These are phyloP conservation scores for Auricularia sp. DNA, from an alignment of 768 basidiomycete species.

Conservation along the genomic window DNA sequence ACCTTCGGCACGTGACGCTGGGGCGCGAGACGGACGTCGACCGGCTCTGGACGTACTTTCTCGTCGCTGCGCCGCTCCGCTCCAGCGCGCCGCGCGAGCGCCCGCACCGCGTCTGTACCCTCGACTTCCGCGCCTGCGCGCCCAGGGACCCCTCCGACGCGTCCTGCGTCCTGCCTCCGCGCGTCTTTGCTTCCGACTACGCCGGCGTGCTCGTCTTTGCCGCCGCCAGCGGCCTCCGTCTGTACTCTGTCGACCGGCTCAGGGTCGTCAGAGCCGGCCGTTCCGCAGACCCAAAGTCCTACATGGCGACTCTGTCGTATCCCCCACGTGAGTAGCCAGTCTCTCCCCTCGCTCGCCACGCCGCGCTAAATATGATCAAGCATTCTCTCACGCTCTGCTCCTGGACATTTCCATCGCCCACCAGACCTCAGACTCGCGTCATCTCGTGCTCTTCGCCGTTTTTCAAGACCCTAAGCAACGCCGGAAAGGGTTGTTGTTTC, in stretches of 20 bases:
- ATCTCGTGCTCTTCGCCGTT: background rate
- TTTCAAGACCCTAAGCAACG: background rate
- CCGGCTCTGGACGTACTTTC: background rate
- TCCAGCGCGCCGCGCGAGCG: background rate
- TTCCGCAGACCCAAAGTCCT: background rate
- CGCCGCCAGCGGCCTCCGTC: background rate
- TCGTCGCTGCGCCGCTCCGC: background rate
- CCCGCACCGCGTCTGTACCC: background rate
- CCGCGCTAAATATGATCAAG: background rate
- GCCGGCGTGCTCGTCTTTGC: background rate
- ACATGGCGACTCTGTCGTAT: background rate
- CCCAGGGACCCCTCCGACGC: background rate
- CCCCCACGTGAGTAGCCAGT: background rate
- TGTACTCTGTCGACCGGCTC: background rate
- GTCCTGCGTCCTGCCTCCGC: background rate
- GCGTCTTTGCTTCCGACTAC: background rate
- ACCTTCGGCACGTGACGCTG: background rate
- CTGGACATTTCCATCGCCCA: background rate
- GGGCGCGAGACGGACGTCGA: background rate
- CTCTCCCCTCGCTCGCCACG: background rate
- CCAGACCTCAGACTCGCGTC: background rate
- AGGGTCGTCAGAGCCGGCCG: background rate
- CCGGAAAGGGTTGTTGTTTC: background rate
- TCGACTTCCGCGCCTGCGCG: background rate
- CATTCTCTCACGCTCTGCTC: background rate